Evolutionary conservation across 495 filamentous ascomycete genomes (phyloP), one percentile per base, ranked within the genome.

Genomic region (Penicillium cataractarum): DNA sequence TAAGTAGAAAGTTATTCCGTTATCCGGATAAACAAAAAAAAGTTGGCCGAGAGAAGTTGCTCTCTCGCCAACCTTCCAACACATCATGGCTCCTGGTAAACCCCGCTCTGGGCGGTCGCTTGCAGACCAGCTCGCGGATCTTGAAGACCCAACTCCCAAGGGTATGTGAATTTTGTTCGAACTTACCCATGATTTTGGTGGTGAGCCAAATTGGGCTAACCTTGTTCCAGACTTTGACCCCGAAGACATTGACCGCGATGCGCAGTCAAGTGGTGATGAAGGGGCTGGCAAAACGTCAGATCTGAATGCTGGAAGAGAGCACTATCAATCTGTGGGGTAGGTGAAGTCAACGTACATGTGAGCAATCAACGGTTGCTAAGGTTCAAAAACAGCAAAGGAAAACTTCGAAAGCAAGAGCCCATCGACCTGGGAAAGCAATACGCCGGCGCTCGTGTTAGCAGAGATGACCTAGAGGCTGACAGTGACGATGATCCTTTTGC

Each of bases 251-350:
- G 85, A 83, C 19, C 81, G 73, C 33, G 79, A 77, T 10, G 81
- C 70, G 13, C 72, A 76, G 52, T 79, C 80, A 24, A 88, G 83
- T 65, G 85, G 83, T 65, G 85, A 82, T 31, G 85, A 83, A 21
- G 87, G 87, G 17, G 73, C 64, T 42, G 60, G 35, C 7, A 70
- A 63, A 31, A 37, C 58, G 19, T 71, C 60, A 39, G 75, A 87
- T 65, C 82, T 83, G 13, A 76, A 75, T 74, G 69, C 83, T 63
- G 74, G 87, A 21, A 87, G 92, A 17, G 94, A 95, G 63, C 94
- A 99, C 68, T 99, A 99, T 72, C 83, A 88, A 26, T 75, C 84
- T 58, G 90, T 97, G 68, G 89, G 90, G 90, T 93, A 82, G 44
- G 77, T 73, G 24, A 51, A 22, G 3, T 21, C 46, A 27, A 48